Percentiles rank a stretch among this genome's conserved stretches.
phyloP scores from a whole-genome alignment of 2,329 filamentous ascomycete genomes.

The Stromatinia cepivora region DNA sequence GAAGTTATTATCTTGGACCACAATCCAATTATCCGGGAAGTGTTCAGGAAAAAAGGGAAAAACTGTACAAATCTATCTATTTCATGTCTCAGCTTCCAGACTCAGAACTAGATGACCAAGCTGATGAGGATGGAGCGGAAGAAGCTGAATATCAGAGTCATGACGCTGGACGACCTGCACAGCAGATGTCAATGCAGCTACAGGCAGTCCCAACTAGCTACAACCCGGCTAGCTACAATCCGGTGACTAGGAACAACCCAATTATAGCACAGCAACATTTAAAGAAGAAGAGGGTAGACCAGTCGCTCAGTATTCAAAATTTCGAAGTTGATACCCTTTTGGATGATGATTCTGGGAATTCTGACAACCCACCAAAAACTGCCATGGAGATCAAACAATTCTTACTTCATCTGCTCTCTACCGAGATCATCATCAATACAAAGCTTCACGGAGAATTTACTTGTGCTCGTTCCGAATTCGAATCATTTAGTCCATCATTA shows the following conservation, averaged over 20 bases:
- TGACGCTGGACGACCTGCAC: not conserved
- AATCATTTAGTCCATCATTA: constrained; percentile 57
- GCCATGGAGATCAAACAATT: constrained; percentile 55
- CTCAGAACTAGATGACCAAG: constrained; percentile 26
- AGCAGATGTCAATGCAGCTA: not conserved
- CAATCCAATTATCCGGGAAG: constrained; percentile 28
- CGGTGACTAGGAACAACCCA: too few species aligned
- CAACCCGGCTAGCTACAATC: too few species aligned
- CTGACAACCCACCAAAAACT: constrained; percentile 26
- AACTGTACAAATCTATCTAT: constrained; percentile 35
- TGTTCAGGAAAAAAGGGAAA: constrained; percentile 33
- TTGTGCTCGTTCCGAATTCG: constrained; percentile 58
- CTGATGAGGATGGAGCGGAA: constrained; percentile 32
- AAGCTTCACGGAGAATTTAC: constrained; percentile 53
- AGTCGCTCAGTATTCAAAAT: too few species aligned
- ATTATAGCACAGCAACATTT: not conserved
- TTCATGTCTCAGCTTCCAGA: constrained; percentile 38
- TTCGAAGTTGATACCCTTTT: not conserved
- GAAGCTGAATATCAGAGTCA: constrained; percentile 30
- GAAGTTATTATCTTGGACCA: constrained; percentile 35
- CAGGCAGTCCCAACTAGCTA: too few species aligned
- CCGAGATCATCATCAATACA: constrained; percentile 55
- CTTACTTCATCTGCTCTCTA: constrained; percentile 56
- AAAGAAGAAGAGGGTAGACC: too few species aligned
- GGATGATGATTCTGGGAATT: constrained; percentile 27